phyloP scores from a whole-genome alignment of 306 rosid species.

The Prinsepia uniflora region DNA sequence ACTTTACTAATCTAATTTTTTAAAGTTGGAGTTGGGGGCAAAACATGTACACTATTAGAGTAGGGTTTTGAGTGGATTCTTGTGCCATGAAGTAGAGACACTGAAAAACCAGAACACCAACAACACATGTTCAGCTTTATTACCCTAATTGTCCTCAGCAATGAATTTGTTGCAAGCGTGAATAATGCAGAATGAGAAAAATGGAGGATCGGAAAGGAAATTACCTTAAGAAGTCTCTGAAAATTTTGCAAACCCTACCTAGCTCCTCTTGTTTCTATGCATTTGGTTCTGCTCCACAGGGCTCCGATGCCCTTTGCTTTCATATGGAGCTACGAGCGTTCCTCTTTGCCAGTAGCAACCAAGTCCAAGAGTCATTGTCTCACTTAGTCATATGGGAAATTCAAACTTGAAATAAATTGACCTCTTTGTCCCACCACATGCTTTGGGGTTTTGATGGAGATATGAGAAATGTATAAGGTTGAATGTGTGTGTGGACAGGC shows the following conservation, averaged over 20 bases:
- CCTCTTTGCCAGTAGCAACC: conserved; percentile 3
- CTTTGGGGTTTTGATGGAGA: conserved; percentile 2
- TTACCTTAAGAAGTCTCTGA: not conserved
- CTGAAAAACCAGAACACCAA: not conserved
- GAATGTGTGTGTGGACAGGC: not conserved
- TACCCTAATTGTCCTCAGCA: not conserved
- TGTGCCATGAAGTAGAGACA: conserved; percentile 4
- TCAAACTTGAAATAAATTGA: conserved; percentile 2
- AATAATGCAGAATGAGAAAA: not conserved
- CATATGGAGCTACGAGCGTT: not conserved
- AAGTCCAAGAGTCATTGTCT: conserved; percentile 3
- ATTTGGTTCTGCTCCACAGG: conserved; percentile 2
- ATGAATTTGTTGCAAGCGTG: conserved; percentile 13
- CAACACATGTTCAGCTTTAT: conserved; percentile 6
- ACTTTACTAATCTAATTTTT: no score
- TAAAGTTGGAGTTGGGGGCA: not conserved
- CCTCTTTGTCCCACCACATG: conserved; percentile 6
- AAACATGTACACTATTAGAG: not conserved
- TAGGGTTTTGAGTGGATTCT: not conserved
- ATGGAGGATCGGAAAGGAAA: conserved; percentile 7
- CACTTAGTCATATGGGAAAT: not conserved
- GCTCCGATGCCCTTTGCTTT: conserved; percentile 16
- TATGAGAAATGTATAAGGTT: not conserved
- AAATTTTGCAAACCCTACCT: conserved; percentile 7
- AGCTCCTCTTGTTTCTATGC: conserved; percentile 14